Conservation (phyloP, 2,329 filamentous ascomycete species). For the Penicillium sp. region DNA sequence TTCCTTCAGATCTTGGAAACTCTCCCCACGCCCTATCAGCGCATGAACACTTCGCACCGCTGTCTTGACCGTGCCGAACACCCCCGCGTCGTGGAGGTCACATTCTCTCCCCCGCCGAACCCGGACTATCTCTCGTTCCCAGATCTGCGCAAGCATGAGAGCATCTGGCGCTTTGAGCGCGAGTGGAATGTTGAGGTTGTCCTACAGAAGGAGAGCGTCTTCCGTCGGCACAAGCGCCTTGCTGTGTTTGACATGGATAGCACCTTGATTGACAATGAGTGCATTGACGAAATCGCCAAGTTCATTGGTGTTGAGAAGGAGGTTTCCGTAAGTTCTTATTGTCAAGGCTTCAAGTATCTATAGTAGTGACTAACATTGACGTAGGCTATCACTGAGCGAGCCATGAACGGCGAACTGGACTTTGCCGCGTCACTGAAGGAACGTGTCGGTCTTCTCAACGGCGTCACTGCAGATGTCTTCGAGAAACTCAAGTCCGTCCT, state of each 20-base stretch:
- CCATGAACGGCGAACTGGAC: constrained; percentile 94
- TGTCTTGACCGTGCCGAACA: constrained; percentile 49
- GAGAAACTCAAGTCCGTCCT: constrained; percentile 72
- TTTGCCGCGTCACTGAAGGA: constrained; percentile 81
- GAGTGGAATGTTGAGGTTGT: constrained; percentile 87
- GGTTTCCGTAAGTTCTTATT: constrained; percentile 58
- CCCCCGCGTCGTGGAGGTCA: constrained; percentile 53
- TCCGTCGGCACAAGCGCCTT: constrained; percentile 75
- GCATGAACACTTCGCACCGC: constrained; percentile 48
- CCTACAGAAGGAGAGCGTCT: constrained; percentile 70
- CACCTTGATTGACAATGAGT: constrained; percentile 94
- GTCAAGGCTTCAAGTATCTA: not conserved
- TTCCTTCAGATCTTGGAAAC: constrained; percentile 53
- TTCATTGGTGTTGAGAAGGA: constrained; percentile 76
- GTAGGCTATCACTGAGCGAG: constrained; percentile 77
- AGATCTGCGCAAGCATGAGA: constrained; percentile 75
- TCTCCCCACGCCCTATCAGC: constrained; percentile 50
- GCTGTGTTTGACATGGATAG: constrained; percentile 99
- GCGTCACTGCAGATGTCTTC: constrained; percentile 75
- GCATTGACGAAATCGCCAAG: constrained; percentile 90
- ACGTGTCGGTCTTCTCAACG: constrained; percentile 75
- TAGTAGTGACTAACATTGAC: constrained; percentile 8
- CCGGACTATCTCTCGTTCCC: constrained; percentile 53
- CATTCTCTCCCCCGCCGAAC: constrained; percentile 51
- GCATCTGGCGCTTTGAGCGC: constrained; percentile 77